Base-by-base conservation (phyloP, 305 asterid genomes). In the Fraxinus baroniana region DNA sequence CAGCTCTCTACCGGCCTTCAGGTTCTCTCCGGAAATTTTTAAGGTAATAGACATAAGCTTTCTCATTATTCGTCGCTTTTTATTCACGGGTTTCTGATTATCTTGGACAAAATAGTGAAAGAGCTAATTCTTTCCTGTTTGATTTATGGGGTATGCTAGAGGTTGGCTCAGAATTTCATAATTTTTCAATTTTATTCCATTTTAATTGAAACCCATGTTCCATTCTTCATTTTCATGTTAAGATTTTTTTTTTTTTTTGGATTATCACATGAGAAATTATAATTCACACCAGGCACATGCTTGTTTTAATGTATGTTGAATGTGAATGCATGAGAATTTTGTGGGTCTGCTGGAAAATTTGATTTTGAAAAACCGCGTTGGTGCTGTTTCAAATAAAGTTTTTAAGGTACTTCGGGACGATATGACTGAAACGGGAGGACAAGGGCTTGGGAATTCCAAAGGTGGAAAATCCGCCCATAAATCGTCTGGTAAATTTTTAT, bases 401-500 rank as follows among this genome's bases (percentile, higher is more conserved):
- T 70, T 30, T 5, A 70, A 70, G 75, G 73, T 64, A 24, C 17
- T 22, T 24, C n/a, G 32, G 74, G 62, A 33, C 46, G 49, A 52
- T 39, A 88, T 88, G 89, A 72, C 88, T 0, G 88, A 86, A 37
- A 88, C 80, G 28, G 91, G 87, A 80, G 89, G 89, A 84, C 86
- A 82, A 39, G 90, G 90, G 26, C 78, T 78, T 55, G 52, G 83
- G 7, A 60, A 8, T 18, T 77, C 89, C 20, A 88, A 84, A 76
- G 82, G 57, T 81, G 85, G 79, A 52, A 86, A 86, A 36, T 82
- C 86, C 82, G 64, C 84, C 30, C 83, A 84, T 20, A 84, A 70
- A 74, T 57, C 86, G 33, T 46, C 79, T 49, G 82, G 82, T 83
- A 80, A 75, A 24, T 39, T 76, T 75, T 7, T 4, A 10, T 33